A percentile compares a stretch with the other conserved stretches of the same genome.
Evolutionary conservation across 2,329 filamentous ascomycete genomes (phyloP).

Genomic region (Thielaviopsis euricoi): DNA sequence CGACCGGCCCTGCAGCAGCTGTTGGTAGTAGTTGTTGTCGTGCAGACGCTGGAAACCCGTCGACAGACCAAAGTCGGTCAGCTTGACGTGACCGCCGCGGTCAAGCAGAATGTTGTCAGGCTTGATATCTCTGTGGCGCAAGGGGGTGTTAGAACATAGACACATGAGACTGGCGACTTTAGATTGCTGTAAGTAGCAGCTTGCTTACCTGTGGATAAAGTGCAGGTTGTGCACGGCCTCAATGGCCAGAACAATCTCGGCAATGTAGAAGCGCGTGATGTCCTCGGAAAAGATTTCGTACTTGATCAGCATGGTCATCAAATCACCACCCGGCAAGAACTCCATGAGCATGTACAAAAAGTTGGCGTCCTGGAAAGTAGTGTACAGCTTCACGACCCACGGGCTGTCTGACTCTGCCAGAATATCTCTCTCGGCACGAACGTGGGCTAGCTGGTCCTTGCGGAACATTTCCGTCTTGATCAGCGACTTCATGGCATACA

Average conservation of each 20-base stretch:
- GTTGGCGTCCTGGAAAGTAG: conserved; percentile 90
- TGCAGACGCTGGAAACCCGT: conserved; percentile 67
- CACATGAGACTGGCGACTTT: too few relatives aligned
- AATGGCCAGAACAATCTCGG: conserved; percentile 93
- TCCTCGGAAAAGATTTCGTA: conserved; percentile 99
- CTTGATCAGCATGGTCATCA: conserved; percentile 99
- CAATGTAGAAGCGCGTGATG: conserved; percentile 98
- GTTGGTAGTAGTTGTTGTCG: conserved; percentile 63
- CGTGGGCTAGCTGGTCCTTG: conserved; percentile 94
- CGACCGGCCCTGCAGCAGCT: conserved; percentile 42
- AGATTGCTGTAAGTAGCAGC: background rate
- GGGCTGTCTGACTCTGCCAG: conserved; percentile 97
- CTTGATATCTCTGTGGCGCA: conserved; percentile 58
- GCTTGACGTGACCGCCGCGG: conserved; percentile 60
- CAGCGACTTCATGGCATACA: conserved; percentile 95
- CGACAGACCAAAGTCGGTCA: conserved; percentile 67
- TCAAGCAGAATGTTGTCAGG: conserved; percentile 69
- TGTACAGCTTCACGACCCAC: conserved; percentile 97
- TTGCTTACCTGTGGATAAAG: conserved; percentile 83
- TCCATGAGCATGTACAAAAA: conserved; percentile 99
- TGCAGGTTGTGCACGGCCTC: conserved; percentile 96
- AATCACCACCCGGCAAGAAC: conserved; percentile 89
- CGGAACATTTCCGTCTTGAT: conserved; percentile 99
- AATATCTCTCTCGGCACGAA: conserved; percentile 93
- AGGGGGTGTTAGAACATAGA: background rate